Evolutionary conservation across 768 basidiomycete species (phyloP).

Genomic region (Tricholomella constricta): DNA sequence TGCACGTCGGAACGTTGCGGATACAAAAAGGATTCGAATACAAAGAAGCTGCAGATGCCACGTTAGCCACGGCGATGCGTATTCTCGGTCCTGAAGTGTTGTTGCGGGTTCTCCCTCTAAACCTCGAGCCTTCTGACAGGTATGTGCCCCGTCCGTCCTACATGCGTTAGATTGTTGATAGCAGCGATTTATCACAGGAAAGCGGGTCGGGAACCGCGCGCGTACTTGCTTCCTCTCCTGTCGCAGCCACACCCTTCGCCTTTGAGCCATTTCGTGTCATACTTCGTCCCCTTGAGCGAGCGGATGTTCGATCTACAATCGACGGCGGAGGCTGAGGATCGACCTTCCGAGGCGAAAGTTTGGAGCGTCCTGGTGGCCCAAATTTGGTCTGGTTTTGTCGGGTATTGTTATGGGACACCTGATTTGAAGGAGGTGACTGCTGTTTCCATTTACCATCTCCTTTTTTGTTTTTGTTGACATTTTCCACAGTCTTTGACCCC

Average conservation of each 20-base stretch:
- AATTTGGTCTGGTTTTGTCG: constrained; percentile 88
- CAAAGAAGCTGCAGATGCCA: constrained; percentile 83
- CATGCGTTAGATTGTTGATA: constrained; percentile 1
- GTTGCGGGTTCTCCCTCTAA: constrained; percentile 75
- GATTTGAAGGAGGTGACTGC: constrained; percentile 68
- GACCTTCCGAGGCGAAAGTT: constrained; percentile 86
- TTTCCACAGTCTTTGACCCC: constrained; percentile 63
- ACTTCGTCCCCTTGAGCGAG: constrained; percentile 94
- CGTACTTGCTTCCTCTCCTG: constrained; percentile 89
- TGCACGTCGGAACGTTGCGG: constrained; percentile 72
- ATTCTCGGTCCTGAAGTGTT: constrained; percentile 84
- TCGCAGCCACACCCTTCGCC: constrained; percentile 79
- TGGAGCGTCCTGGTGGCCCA: constrained; percentile 94
- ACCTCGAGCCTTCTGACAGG: constrained; percentile 81
- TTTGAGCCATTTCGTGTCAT: constrained; percentile 81
- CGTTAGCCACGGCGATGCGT: constrained; percentile 79
- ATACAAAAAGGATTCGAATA: constrained; percentile 84
- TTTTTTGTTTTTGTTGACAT: too few relatives aligned
- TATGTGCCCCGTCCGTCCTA: constrained; percentile 38
- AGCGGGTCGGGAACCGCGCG: constrained; percentile 81
- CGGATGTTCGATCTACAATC: constrained; percentile 88
- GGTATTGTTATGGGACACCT: constrained; percentile 83
- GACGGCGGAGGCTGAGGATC: constrained; percentile 70
- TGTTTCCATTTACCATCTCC: neutral
- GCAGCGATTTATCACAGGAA: constrained; percentile 42